Evolutionary conservation across 805 yeast species (phyloP), one percentile per base, ranked within the genome.

Genomic region (Hanseniaspora valbyensis): DNA sequence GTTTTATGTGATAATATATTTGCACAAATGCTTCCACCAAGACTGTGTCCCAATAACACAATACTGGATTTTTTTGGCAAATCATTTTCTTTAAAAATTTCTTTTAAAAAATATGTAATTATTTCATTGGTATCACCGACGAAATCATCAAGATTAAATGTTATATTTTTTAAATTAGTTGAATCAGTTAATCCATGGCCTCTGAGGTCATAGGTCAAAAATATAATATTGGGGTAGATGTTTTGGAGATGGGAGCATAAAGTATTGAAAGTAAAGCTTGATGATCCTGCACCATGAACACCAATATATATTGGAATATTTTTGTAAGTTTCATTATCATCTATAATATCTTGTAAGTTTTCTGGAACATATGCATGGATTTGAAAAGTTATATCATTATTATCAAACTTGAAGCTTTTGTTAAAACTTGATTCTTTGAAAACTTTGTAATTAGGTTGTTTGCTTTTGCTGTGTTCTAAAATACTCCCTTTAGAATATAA

Each of bases 221-320:
- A 42, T 0, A 44, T 30, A n/a, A 50, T 21, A 16, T 43, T 24
- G 10, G 2, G 68, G 62, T 2, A 67, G 62, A 8, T 65, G 59
- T 21, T 58, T 59, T 57, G 58, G 18, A 77, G 55, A 9, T 61
- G 59, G 42, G 58, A 63, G 1, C 75, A 64, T 22, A 86, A 58
- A 24, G 68, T 61, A 0, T 85, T 83, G 67, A 84, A 92, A 1
- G 96, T 73, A 66, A 85, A 67, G 0, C 83, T 87, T 1, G 85
- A 76, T 0, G 96, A 88, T 0, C 97, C 98, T 1, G 96, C 96
- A 2, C 99, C 99, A 64, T 92, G 99, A 56, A 86, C 92, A 56
- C 80, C 78, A 1, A 92, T 66, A 57, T 84, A 78, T 1, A 87
- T 58, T 0, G 49, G 87, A 18, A 64, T 53, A 25, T 34, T 40